Base-by-base conservation (phyloP, 2,329 filamentous ascomycete species). In the Ophiostoma fasciatum region DNA sequence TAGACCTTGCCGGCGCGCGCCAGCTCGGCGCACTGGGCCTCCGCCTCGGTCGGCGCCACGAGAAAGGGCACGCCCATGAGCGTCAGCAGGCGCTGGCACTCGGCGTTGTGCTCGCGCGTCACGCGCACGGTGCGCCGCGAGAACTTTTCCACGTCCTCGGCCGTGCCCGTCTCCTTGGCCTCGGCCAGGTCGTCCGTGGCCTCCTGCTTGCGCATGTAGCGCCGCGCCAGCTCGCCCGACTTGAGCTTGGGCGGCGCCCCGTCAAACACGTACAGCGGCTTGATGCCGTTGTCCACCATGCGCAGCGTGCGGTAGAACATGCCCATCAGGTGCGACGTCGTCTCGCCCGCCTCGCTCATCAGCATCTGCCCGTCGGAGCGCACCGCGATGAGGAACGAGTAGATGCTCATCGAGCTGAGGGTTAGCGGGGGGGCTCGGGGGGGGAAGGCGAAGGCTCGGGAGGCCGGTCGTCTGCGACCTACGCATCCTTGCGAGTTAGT, bases 291-390 rank as follows among this genome's bases (percentile, higher is more conserved):
- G 61, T 98, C 90, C 51, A 96, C 83, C 63, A 98, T 96, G 49
- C 90, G 85, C 7, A 98, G 70, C 3, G 90, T 98, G 49, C 90
- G 87, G 66, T 98, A 98, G 66, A 98, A 98, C 77, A 98, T 88
- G 52, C 90, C 90, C 87, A 98, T 96, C 13, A 98, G 65, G 57
- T 98, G 90, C 14, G 90, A 98, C 1, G 90, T 98, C 2, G 90
- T 98, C 58, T 96, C 85, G 51, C 90, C 90, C 35, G 78, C 79
- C 51, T 98, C 90, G 58, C 79, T 92, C 71, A 78, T 96, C 49
- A 98, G 78, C 60, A 94, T 85, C 57, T 98, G 84, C 48, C 90
- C 90, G 49, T 94, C 85, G 50, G 87, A 94, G 48, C 90, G 85
- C 37, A 98, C 90, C 33, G 90, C 90, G 55, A 98, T 90, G 42